Conservation (phyloP, 345 rosid species). For the Erucastrum elatum region DNA sequence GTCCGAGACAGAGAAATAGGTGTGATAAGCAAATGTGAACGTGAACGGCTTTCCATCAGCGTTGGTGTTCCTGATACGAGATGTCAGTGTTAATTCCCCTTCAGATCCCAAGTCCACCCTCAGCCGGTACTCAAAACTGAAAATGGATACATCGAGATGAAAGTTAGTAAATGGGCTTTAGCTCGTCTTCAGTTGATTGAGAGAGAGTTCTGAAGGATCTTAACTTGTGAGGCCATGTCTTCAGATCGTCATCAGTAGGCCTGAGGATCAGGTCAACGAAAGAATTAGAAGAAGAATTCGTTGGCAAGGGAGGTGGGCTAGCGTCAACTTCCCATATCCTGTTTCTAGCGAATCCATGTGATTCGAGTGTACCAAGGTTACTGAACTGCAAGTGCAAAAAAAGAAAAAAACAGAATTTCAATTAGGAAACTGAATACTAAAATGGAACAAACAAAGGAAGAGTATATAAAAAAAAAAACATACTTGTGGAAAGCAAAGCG, state of each 20-base stretch:
- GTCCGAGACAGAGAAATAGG: slow-evolving; percentile 93
- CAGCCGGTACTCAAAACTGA: slow-evolving; percentile 84
- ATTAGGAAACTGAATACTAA: slow-evolving; percentile 15
- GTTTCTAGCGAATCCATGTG: slow-evolving; percentile 94
- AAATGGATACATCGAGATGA: slow-evolving; percentile 7
- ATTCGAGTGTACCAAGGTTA: slow-evolving; percentile 69
- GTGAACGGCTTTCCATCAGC: slow-evolving; percentile 85
- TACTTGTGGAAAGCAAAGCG: slow-evolving; percentile 94
- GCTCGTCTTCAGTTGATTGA: neutral
- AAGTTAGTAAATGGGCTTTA: slow-evolving; percentile 14
- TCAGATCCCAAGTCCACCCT: slow-evolving; percentile 78
- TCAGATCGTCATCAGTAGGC: slow-evolving; percentile 80
- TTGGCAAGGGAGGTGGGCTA: slow-evolving; percentile 72
- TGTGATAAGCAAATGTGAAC: slow-evolving; percentile 94
- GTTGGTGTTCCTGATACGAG: slow-evolving; percentile 81
- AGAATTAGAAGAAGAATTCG: slow-evolving; percentile 48
- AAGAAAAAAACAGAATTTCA: neutral
- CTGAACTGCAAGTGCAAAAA: slow-evolving; percentile 57
- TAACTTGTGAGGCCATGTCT: slow-evolving; percentile 91
- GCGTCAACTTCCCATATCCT: slow-evolving; percentile 77
- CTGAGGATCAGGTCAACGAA: slow-evolving; percentile 73
- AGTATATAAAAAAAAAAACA: slow-evolving; percentile 15
- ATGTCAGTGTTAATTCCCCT: slow-evolving; percentile 82
- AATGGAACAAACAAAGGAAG: slow-evolving; percentile 11
- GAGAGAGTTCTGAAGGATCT: slow-evolving; percentile 5